Evolutionary conservation across 768 basidiomycete genomes (phyloP).

Genomic region (Leccinum barrowsii): DNA sequence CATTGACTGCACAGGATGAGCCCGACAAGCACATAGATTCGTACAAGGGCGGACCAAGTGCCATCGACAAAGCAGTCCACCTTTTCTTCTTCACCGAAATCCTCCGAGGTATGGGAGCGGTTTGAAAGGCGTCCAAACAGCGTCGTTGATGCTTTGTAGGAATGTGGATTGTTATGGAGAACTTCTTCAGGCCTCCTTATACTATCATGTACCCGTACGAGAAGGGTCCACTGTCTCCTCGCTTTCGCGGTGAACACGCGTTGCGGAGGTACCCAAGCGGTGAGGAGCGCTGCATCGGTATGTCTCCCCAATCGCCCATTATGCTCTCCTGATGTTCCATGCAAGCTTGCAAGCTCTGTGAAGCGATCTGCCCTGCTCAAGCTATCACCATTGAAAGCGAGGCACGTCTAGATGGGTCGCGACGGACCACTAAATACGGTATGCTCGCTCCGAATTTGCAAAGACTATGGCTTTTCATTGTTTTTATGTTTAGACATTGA

Average conservation of each 20-base stretch:
- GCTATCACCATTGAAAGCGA: constrained; percentile 99
- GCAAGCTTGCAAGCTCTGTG: constrained; percentile 95
- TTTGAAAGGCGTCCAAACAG: neutral
- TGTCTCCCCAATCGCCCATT: constrained; percentile 27
- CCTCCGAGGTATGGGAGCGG: constrained; percentile 68
- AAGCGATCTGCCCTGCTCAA: constrained; percentile 98
- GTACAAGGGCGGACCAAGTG: constrained; percentile 79
- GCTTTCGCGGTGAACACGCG: constrained; percentile 98
- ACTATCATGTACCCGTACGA: constrained; percentile 99
- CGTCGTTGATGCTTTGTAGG: constrained; percentile 45
- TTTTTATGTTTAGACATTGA: constrained; percentile 71
- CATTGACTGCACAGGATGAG: constrained; percentile 35
- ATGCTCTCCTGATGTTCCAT: constrained; percentile 5
- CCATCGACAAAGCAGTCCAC: constrained; percentile 93
- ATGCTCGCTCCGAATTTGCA: constrained; percentile 16
- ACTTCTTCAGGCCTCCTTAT: constrained; percentile 92
- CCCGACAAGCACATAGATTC: constrained; percentile 57
- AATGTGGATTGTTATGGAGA: constrained; percentile 95
- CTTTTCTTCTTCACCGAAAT: constrained; percentile 99
- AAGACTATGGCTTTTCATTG: neutral
- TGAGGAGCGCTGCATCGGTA: constrained; percentile 98
- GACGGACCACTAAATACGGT: constrained; percentile 98
- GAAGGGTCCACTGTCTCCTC: constrained; percentile 95
- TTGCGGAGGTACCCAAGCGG: constrained; percentile 94
- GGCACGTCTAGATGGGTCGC: constrained; percentile 89